phyloP scores from a whole-genome alignment of 352 stramenopile genomes.

The Globisporangium barbulae region DNA sequence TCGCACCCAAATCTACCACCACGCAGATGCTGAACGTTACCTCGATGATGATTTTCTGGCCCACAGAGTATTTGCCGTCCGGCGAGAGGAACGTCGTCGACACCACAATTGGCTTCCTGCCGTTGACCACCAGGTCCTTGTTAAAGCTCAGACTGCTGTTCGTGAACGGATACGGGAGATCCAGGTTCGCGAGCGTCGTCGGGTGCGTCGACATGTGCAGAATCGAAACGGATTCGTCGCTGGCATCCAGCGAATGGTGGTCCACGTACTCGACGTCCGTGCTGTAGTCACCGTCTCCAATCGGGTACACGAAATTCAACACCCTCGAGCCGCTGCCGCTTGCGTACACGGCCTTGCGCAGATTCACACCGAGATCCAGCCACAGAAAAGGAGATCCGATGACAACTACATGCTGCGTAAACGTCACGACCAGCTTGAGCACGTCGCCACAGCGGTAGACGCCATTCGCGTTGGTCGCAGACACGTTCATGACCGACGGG shows the following conservation, averaged over 20 bases:
- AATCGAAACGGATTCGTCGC: conserved; percentile 39
- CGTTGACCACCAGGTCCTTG: conserved; percentile 68
- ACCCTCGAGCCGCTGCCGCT: conserved; percentile 47
- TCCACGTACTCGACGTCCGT: conserved; percentile 80
- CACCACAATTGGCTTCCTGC: conserved; percentile 57
- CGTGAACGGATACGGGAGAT: conserved; percentile 64
- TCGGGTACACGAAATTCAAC: conserved; percentile 64
- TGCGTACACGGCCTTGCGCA: conserved; percentile 50
- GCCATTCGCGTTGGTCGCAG: conserved; percentile 36
- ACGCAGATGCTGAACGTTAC: conserved; percentile 71
- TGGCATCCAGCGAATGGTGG: conserved; percentile 74
- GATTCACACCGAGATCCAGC: conserved; percentile 53
- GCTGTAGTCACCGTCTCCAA: conserved; percentile 70
- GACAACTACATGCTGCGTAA: conserved; percentile 73
- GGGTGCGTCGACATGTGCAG: conserved; percentile 62
- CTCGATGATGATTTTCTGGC: conserved; percentile 56
- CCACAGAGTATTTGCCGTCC: conserved; percentile 60
- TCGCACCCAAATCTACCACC: conserved; percentile 31
- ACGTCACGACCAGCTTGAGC: conserved; percentile 53
- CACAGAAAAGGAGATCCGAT: conserved; percentile 57
- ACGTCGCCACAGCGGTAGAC: conserved; percentile 67
- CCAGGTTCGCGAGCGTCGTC: conserved; percentile 58
- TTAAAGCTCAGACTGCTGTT: conserved; percentile 67
- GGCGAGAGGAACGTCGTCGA: conserved; percentile 48
- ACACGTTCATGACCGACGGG: conserved; percentile 53